Conservation (phyloP, 305 asterid species). For the Solanum hybrid region DNA sequence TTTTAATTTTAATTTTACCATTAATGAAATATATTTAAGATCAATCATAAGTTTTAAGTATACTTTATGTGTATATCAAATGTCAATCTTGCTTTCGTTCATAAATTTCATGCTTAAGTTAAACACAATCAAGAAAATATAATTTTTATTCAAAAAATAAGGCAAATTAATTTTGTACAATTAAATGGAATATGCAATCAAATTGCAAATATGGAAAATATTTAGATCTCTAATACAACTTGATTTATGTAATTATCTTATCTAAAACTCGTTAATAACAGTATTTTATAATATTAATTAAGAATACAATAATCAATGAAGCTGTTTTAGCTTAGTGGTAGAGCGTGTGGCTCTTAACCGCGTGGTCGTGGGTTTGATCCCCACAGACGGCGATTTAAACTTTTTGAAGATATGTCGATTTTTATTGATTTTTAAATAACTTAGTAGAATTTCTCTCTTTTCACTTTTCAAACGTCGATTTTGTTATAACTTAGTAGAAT, state of each 20-base stretch:
- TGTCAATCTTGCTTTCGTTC: background rate
- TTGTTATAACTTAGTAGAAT: too few relatives aligned
- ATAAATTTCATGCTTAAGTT: background rate
- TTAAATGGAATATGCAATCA: background rate
- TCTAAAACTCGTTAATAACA: background rate
- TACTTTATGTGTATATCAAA: background rate
- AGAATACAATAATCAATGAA: fast-evolving
- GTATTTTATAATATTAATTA: too few relatives aligned
- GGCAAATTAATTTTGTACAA: background rate
- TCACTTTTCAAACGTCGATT: too few relatives aligned
- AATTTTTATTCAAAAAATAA: background rate
- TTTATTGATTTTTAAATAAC: too few relatives aligned
- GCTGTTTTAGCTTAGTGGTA: constrained; percentile 25
- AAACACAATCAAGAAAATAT: background rate
- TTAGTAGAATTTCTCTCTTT: too few relatives aligned
- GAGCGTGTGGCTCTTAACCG: constrained; percentile 87
- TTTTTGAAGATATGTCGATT: too few relatives aligned
- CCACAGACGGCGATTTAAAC: constrained; percentile 22
- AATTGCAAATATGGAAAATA: background rate
- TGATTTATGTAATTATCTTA: background rate
- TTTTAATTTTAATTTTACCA: background rate
- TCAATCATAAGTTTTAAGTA: too few relatives aligned
- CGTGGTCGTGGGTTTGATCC: constrained; percentile 92
- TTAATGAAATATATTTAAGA: background rate
- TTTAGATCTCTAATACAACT: background rate